Conservation (phyloP, 2,329 filamentous ascomycete species). For the Ophiosphaerella korrae region DNA sequence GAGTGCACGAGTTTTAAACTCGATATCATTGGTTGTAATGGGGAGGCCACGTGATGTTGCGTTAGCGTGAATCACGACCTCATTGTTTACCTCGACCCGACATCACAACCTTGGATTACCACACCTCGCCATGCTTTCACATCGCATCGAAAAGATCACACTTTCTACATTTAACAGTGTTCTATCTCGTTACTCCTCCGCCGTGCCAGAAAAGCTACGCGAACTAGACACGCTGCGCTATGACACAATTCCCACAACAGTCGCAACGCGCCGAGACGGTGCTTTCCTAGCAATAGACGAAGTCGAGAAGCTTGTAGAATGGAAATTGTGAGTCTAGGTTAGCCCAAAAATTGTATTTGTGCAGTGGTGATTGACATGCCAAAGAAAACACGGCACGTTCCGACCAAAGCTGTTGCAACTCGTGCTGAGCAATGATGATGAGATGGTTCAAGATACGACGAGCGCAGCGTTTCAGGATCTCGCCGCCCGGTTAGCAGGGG, state of each 20-base stretch:
- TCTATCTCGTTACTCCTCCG: conserved; percentile 32
- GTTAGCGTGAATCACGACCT: too few relatives aligned
- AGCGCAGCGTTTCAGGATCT: conserved; percentile 55
- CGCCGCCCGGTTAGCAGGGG: conserved; percentile 35
- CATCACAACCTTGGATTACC: too few relatives aligned
- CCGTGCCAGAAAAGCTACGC: conserved; percentile 32
- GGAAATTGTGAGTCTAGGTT: conserved; percentile 42
- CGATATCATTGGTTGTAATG: too few relatives aligned
- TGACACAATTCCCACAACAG: conserved; percentile 28
- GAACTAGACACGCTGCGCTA: conserved; percentile 43
- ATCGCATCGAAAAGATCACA: conserved; percentile 20
- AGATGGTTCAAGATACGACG: conserved; percentile 56
- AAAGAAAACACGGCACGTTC: conserved; percentile 57
- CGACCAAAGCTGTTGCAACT: conserved; percentile 54
- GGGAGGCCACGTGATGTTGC: too few relatives aligned
- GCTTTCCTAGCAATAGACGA: conserved; percentile 33
- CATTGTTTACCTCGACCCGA: too few relatives aligned
- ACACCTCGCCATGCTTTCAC: not conserved
- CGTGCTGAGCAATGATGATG: conserved; percentile 63
- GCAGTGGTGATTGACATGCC: not conserved
- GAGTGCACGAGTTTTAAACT: too few relatives aligned
- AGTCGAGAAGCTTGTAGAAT: conserved; percentile 44
- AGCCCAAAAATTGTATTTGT: not conserved
- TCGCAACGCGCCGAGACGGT: conserved; percentile 18
- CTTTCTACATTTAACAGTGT: conserved; percentile 21